Evolutionary conservation across 345 rosid genomes (phyloP).

Genomic region (Ricinus communis): DNA sequence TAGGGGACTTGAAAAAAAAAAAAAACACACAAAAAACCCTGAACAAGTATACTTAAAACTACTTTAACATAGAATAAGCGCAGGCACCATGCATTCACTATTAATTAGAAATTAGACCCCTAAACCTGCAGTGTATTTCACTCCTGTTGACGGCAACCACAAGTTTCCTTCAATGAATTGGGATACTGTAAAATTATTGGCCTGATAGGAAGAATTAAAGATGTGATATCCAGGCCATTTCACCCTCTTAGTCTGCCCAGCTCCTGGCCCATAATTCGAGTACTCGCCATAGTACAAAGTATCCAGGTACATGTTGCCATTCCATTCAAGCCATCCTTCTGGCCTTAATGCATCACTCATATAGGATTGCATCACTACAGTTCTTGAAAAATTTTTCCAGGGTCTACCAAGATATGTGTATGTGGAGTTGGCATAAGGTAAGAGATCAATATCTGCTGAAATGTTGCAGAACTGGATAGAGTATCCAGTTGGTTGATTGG

Average conservation of each 20-base stretch:
- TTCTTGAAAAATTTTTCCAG: constrained; percentile 40
- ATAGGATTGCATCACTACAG: constrained; percentile 34
- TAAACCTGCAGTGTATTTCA: constrained; percentile 21
- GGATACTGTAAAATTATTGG: constrained; percentile 33
- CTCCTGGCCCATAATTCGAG: constrained; percentile 31
- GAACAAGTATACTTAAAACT: not conserved
- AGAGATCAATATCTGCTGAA: constrained; percentile 32
- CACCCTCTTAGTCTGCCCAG: constrained; percentile 29
- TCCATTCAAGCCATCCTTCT: constrained; percentile 43
- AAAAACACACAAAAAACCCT: no score
- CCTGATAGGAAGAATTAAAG: constrained; percentile 22
- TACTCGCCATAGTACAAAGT: constrained; percentile 40
- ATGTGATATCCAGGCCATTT: constrained; percentile 33
- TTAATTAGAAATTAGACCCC: no score
- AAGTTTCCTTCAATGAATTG: constrained; percentile 36
- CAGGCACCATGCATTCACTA: not conserved
- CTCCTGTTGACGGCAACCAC: constrained; percentile 39
- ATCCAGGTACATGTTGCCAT: constrained; percentile 26
- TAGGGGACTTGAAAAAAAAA: no score
- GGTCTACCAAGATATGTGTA: constrained; percentile 39
- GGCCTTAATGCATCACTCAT: constrained; percentile 29
- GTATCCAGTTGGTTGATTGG: constrained; percentile 33
- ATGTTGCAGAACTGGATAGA: constrained; percentile 37
- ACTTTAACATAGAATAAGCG: not conserved
- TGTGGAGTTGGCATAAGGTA: constrained; percentile 21